phyloP scores from a whole-genome alignment of 176 grass and related monocot genomes.

The Avena insularis region DNA sequence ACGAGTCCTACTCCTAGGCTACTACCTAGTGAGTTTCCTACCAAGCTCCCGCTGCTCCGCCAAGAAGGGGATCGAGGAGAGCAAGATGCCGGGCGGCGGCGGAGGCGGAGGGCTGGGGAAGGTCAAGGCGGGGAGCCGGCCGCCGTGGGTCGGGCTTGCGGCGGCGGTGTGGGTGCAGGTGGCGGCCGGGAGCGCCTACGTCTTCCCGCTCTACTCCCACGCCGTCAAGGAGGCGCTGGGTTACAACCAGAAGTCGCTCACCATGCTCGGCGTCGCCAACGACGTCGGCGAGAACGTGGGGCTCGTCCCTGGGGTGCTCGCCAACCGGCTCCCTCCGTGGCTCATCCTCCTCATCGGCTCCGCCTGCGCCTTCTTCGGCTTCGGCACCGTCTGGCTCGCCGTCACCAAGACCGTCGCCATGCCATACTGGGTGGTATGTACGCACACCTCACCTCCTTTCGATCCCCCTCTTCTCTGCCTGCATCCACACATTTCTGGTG shows the following conservation, averaged over 20 bases:
- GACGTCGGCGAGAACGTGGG: conserved; percentile 93
- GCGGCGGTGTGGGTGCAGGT: conserved; percentile 93
- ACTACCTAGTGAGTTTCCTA: background rate
- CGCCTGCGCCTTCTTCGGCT: conserved; percentile 81
- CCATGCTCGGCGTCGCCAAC: conserved; percentile 92
- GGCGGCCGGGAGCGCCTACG: conserved; percentile 79
- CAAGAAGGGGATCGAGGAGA: background rate
- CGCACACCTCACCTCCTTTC: background rate
- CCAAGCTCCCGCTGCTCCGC: too few species aligned
- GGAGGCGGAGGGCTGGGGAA: conserved; percentile 19
- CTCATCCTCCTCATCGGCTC: conserved; percentile 79
- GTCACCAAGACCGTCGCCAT: conserved; percentile 75
- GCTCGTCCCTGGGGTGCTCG: conserved; percentile 67
- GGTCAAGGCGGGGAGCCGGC: conserved; percentile 83
- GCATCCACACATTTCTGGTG: background rate
- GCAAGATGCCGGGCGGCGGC: conserved; percentile 24
- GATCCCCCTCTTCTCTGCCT: background rate
- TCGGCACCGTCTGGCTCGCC: conserved; percentile 79
- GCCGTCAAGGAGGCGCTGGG: conserved; percentile 68
- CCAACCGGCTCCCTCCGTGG: conserved; percentile 78
- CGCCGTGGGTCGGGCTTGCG: conserved; percentile 91
- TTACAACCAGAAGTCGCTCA: conserved; percentile 73
- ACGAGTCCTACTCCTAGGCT: background rate
- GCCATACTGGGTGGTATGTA: conserved; percentile 74
- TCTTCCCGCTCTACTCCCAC: conserved; percentile 91